Evolutionary conservation across 2,329 filamentous ascomycete genomes (phyloP).

Genomic region (Fusarium sp.): DNA sequence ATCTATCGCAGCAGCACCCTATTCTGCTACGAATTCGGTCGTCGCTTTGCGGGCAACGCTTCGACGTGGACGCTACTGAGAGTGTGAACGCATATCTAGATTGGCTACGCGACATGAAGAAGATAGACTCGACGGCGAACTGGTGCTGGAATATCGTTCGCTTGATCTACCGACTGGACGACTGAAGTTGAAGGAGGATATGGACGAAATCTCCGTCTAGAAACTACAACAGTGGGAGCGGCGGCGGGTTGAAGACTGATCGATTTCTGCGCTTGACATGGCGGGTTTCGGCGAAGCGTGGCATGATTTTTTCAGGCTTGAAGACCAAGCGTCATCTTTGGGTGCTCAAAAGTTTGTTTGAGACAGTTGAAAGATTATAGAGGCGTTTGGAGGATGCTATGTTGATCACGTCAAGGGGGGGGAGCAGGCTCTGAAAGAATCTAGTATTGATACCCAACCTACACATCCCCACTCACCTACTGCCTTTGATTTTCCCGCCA

Average conservation of each 20-base stretch:
- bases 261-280: background rate
- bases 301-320: conserved; percentile 18
- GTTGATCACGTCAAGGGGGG: conserved; percentile 28
- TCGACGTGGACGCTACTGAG: conserved; percentile 63
- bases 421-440: conserved; percentile 13
- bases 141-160: conserved; percentile 68
- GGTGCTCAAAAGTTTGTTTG: conserved; percentile 6
- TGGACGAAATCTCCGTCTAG: background rate
- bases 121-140: conserved; percentile 64
- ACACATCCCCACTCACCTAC: background rate
- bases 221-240: background rate
- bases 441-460: conserved; percentile 36
- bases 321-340: conserved; percentile 6
- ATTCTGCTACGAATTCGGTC: conserved; percentile 63
- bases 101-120: conserved; percentile 70
- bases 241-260: conserved; percentile 9
- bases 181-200: conserved; percentile 18
- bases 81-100: conserved; percentile 67
- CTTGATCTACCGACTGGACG: conserved; percentile 58
- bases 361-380: conserved; percentile 25
- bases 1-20: conserved; percentile 64
- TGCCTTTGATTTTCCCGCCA: conserved; percentile 30
- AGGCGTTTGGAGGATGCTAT: conserved; percentile 32
- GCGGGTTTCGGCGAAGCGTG: conserved; percentile 9
- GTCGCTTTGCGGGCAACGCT: conserved; percentile 59